A percentile compares a stretch with the other conserved stretches of the same genome.
phyloP scores from a whole-genome alignment of 2,329 filamentous ascomycete genomes.

The Colletotrichum magnum region DNA sequence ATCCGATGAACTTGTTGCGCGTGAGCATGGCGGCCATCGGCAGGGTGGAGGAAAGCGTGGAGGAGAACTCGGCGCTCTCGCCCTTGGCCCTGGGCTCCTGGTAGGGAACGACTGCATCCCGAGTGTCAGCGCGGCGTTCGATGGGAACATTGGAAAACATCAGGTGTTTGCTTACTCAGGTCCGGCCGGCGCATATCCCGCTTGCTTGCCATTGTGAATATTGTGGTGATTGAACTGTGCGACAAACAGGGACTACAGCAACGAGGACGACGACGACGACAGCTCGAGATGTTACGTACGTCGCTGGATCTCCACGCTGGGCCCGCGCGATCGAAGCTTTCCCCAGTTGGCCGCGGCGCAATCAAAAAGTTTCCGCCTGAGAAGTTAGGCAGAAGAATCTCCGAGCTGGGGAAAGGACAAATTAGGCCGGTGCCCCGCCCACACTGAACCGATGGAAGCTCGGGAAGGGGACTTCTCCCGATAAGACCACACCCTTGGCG shows the following conservation, averaged over 20 bases:
- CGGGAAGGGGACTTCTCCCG: constrained; percentile 16
- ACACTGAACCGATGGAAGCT: constrained; percentile 7
- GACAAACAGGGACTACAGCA: not conserved
- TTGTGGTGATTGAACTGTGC: not conserved
- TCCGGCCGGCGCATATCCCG: constrained; percentile 84
- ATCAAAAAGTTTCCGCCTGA: constrained; percentile 16
- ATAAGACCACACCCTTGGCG: constrained; percentile 5
- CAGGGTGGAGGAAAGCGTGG: constrained; percentile 81
- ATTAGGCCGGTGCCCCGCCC: constrained; percentile 17
- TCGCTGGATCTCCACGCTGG: constrained; percentile 20
- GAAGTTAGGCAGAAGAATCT: constrained; percentile 4
- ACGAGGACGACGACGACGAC: not conserved
- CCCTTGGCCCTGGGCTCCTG: constrained; percentile 79
- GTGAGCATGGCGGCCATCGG: constrained; percentile 98
- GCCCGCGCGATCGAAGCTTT: constrained; percentile 31
- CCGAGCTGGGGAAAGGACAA: constrained; percentile 23
- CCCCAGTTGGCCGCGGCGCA: constrained; percentile 28
- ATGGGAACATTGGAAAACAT: constrained; percentile 30
- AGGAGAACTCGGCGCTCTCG: constrained; percentile 77
- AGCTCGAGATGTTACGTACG: not conserved
- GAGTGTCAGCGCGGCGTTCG: constrained; percentile 20
- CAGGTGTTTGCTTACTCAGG: constrained; percentile 68
- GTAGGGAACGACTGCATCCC: constrained; percentile 85
- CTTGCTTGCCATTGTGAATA: constrained; percentile 71
- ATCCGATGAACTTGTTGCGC: constrained; percentile 84